Evolutionary conservation across 2,329 filamentous ascomycete species (phyloP).

Genomic region (Ophiostoma perfectum): DNA sequence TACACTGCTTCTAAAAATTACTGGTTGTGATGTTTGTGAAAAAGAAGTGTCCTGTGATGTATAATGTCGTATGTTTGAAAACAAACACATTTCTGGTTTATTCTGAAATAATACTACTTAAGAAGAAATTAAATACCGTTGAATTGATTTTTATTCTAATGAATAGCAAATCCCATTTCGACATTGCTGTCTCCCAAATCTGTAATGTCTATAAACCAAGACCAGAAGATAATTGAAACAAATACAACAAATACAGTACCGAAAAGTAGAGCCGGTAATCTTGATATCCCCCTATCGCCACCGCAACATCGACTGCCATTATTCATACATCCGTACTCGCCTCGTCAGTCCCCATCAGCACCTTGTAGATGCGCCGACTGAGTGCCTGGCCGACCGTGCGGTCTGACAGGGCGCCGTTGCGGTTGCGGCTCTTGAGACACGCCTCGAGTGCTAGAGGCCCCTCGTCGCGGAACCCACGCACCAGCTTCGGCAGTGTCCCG

Average conservation of each 20-base stretch:
- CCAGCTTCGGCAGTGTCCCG: constrained; percentile 51
- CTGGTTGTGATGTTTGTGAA: neutral
- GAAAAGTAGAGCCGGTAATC: too few relatives aligned
- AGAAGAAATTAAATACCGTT: too few relatives aligned
- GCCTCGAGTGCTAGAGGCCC: constrained; percentile 60
- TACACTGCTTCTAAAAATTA: neutral
- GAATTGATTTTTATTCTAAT: too few relatives aligned
- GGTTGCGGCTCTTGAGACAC: constrained; percentile 53
- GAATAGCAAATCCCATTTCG: neutral
- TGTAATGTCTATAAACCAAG: neutral
- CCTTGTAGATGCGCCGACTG: constrained; percentile 53
- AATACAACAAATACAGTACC: neutral
- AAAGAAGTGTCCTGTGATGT: neutral
- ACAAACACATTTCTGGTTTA: too few relatives aligned
- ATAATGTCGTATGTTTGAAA: too few relatives aligned
- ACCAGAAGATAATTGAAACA: neutral
- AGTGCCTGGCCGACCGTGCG: constrained; percentile 52
- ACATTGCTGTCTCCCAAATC: neutral
- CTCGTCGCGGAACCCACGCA: constrained; percentile 51
- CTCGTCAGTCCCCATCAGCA: constrained; percentile 55
- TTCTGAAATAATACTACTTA: too few relatives aligned
- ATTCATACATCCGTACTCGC: constrained; percentile 49
- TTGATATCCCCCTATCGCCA: too few relatives aligned
- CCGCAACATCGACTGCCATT: neutral
- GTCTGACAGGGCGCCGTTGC: constrained; percentile 52